Percentiles rank a stretch among this genome's conserved stretches.
phyloP scores from a whole-genome alignment of 176 grass and related monocot species.

The Aegilops sharonensis region DNA sequence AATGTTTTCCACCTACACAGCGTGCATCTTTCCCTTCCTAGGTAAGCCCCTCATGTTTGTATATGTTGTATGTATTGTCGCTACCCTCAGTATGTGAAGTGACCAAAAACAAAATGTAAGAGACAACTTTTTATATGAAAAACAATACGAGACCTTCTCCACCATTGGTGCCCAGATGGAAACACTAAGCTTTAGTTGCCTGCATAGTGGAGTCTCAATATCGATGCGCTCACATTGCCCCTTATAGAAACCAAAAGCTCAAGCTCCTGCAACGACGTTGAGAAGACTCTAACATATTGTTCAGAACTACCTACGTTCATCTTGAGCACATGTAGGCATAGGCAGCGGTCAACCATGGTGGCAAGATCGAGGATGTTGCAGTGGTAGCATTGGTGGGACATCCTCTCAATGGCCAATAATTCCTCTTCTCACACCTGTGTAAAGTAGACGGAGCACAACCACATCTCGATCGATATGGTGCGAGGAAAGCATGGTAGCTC shows the following conservation, averaged over 20 bases:
- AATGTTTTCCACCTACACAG: no score
- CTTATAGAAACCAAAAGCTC: background rate
- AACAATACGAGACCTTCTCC: background rate
- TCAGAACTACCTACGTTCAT: background rate
- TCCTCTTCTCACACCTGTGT: background rate
- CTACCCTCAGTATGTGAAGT: background rate
- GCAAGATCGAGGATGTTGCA: background rate
- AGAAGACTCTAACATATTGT: background rate
- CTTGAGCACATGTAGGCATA: background rate
- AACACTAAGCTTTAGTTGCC: background rate
- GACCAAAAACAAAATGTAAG: no score
- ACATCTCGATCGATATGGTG: background rate
- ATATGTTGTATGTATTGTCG: background rate
- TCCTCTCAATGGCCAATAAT: background rate
- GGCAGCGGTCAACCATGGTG: background rate
- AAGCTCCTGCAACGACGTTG: background rate
- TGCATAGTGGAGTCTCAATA: background rate
- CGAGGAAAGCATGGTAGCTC: background rate
- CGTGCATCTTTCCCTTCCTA: background rate
- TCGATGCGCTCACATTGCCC: background rate
- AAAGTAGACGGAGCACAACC: background rate
- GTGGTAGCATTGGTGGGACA: background rate
- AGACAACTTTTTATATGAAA: background rate
- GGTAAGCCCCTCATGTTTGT: background rate
- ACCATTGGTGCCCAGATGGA: background rate